Percentiles rank a stretch among this genome's conserved stretches.
Conservation (phyloP, 2,329 filamentous ascomycete species). For the Colletotrichum graminicola region DNA sequence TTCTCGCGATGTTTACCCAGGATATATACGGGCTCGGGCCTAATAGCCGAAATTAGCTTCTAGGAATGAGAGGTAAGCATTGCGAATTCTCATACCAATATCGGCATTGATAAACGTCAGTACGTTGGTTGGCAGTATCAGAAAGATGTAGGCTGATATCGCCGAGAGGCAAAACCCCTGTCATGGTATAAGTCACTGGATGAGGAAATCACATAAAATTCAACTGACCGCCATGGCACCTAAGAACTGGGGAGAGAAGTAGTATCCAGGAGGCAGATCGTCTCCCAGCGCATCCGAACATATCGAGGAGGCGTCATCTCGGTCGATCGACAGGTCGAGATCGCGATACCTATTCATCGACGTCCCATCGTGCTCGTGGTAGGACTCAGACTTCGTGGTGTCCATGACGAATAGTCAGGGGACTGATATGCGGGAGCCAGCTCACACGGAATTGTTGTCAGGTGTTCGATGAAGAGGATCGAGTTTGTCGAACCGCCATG, state of each 20-base stretch:
- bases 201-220: neutral
- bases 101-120: constrained; percentile 51
- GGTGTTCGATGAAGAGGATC: neutral
- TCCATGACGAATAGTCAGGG: constrained; percentile 37
- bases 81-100: constrained; percentile 44
- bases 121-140: constrained; percentile 53
- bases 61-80: too few relatives aligned
- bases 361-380: constrained; percentile 30
- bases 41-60: neutral
- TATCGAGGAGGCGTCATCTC: constrained; percentile 50
- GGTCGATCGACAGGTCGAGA: constrained; percentile 35
- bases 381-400: constrained; percentile 42
- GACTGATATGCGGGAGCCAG: constrained; percentile 28
- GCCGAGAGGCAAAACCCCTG: constrained; percentile 55
- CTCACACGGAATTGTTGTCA: constrained; percentile 15
- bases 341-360: constrained; percentile 37
- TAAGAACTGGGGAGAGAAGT: constrained; percentile 51
- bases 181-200: constrained; percentile 2
- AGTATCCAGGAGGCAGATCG: constrained; percentile 53
- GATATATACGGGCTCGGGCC: constrained; percentile 41
- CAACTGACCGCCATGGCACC: constrained; percentile 49
- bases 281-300: constrained; percentile 52
- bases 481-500: neutral
- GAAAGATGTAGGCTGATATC: constrained; percentile 53
- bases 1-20: constrained; percentile 50